Conservation (phyloP, 1,284 basidiomycete species). For the Schizopora paradoxa region DNA sequence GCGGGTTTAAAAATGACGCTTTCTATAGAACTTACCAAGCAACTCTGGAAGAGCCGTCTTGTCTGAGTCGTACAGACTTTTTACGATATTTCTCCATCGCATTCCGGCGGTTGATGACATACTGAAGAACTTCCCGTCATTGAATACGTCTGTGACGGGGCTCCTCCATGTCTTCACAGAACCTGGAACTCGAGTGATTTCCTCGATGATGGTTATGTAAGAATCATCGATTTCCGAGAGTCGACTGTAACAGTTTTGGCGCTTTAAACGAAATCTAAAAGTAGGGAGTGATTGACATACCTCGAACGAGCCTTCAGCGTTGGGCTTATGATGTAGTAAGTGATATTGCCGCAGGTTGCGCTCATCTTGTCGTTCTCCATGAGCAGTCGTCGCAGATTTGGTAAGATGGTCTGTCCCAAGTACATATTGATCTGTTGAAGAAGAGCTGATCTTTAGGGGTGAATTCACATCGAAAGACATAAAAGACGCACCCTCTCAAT, state of each 20-base stretch:
- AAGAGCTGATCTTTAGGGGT: slow-evolving; percentile 3
- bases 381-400: slow-evolving; percentile 76
- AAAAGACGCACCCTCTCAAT: slow-evolving; percentile 5
- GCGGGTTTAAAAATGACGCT: slow-evolving; percentile 12
- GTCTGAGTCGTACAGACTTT: slow-evolving; percentile 79
- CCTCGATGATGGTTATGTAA: slow-evolving; percentile 65
- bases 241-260: slow-evolving; percentile 30
- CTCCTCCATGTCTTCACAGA: slow-evolving; percentile 84
- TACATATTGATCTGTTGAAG: slow-evolving; percentile 63
- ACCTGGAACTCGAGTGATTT: slow-evolving; percentile 75
- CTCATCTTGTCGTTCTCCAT: slow-evolving; percentile 83
- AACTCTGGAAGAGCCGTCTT: slow-evolving; percentile 84
- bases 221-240: slow-evolving; percentile 66
- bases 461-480: background rate
- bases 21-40: slow-evolving; percentile 47
- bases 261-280: slow-evolving; percentile 2
- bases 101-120: slow-evolving; percentile 49
- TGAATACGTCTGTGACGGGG: slow-evolving; percentile 76
- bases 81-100: slow-evolving; percentile 78
- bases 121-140: slow-evolving; percentile 86
- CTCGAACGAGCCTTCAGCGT: slow-evolving; percentile 68
- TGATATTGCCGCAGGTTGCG: slow-evolving; percentile 74
- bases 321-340: slow-evolving; percentile 83
- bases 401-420: slow-evolving; percentile 66
- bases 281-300: slow-evolving; percentile 32